Percentiles rank a stretch among this genome's conserved stretches.
Evolutionary conservation across 352 stramenopile genomes (phyloP).

Genomic region (Phytophthora sp.): DNA sequence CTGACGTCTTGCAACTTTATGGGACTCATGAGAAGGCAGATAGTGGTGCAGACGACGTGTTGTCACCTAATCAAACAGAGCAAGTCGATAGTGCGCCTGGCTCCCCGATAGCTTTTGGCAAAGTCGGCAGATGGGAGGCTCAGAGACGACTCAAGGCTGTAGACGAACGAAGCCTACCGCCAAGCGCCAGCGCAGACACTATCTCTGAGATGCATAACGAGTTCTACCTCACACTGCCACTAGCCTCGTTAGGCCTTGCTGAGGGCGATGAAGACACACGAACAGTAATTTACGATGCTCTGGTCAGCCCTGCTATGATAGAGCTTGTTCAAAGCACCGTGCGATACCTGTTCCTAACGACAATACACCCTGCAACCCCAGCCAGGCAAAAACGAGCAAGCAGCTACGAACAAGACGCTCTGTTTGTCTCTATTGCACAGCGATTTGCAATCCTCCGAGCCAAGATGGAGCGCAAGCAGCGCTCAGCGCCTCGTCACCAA

Average conservation of each 20-base stretch:
- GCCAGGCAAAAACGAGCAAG: neutral
- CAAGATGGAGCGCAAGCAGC: constrained; percentile 27
- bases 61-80: constrained; percentile 18
- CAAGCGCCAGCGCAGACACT: constrained; percentile 34
- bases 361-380: constrained; percentile 32
- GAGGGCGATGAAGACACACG: constrained; percentile 30
- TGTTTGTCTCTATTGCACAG: constrained; percentile 53
- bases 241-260: constrained; percentile 47
- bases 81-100: neutral
- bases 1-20: constrained; percentile 54
- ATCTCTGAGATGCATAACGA: constrained; percentile 51
- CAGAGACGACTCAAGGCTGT: constrained; percentile 50
- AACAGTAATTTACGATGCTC: constrained; percentile 33
- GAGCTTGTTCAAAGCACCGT: constrained; percentile 44
- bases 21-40: constrained; percentile 35
- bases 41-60: constrained; percentile 1
- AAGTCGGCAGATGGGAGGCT: constrained; percentile 40
- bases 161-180: constrained; percentile 44
- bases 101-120: constrained; percentile 28
- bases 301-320: constrained; percentile 33
- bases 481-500: neutral
- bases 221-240: constrained; percentile 54
- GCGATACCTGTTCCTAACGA: constrained; percentile 49
- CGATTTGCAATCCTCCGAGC: constrained; percentile 37
- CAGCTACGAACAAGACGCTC: constrained; percentile 32